These are phyloP conservation scores for Bipolaris oryzae DNA, from an alignment of 2,329 filamentous ascomycete species.

Conservation along the genomic window DNA sequence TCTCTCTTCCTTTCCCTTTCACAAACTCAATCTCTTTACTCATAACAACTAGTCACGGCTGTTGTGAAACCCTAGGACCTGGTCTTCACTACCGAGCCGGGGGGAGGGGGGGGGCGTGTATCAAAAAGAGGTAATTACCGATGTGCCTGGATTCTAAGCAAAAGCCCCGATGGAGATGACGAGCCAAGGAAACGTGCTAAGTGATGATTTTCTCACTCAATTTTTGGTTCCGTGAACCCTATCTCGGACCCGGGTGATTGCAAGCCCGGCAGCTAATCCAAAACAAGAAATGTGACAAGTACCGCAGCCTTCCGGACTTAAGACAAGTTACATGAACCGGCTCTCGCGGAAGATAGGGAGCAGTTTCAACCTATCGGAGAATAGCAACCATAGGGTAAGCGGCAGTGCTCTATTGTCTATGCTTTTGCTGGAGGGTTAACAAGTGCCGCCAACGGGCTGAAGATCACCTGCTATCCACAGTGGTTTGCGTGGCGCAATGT, in stretches of 20 bases:
- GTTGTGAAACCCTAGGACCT: slow-evolving; percentile 4
- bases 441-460: slow-evolving; percentile 6
- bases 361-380: slow-evolving; percentile 7
- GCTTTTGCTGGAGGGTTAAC: not conserved
- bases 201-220: slow-evolving; percentile 1
- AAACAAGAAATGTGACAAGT: slow-evolving; percentile 18
- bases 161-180: not conserved
- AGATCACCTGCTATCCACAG: not conserved
- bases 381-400: slow-evolving; percentile 8
- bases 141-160: slow-evolving; percentile 5
- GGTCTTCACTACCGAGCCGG: not conserved
- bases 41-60: slow-evolving; percentile 9
- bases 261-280: slow-evolving; percentile 20
- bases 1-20: not conserved
- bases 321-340: slow-evolving; percentile 10
- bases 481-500: not conserved
- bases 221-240: slow-evolving; percentile 1
- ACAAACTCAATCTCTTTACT: slow-evolving; percentile 7
- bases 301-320: slow-evolving; percentile 10
- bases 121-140: slow-evolving; percentile 11
- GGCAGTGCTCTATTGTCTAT: not conserved
- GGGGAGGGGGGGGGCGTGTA: too few species aligned
- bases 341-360: slow-evolving; percentile 8
- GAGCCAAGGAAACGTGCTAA: not conserved
- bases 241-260: slow-evolving; percentile 19